These are phyloP conservation scores for Clarireedia paspali DNA, from an alignment of 2,329 filamentous ascomycete species.

Conservation along the genomic window DNA sequence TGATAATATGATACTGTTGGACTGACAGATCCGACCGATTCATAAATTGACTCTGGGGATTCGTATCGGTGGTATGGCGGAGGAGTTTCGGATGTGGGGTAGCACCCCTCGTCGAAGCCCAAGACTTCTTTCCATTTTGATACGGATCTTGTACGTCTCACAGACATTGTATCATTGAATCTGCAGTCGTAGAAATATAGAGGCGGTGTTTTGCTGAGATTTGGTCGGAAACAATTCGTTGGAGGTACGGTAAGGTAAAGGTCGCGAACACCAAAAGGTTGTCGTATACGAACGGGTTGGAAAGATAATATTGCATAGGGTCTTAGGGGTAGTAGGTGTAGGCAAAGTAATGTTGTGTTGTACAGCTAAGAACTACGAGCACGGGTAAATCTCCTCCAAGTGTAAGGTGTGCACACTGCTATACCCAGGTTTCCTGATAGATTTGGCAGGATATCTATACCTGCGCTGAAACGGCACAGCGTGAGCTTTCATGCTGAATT, in stretches of 20 bases:
- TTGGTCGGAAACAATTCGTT: neutral
- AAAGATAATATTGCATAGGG: neutral
- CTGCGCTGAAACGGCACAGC: constrained; percentile 8
- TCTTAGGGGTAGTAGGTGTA: neutral
- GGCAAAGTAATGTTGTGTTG: neutral
- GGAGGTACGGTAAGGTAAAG: neutral
- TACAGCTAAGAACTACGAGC: neutral
- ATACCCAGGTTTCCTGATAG: neutral
- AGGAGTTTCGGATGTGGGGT: constrained; percentile 7
- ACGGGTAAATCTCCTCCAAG: neutral
- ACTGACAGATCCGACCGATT: constrained; percentile 7
- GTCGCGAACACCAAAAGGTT: neutral
- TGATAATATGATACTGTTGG: constrained; percentile 9
- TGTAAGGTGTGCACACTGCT: neutral
- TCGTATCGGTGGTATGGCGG: constrained; percentile 9
- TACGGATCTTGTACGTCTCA: constrained; percentile 19
- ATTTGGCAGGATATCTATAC: neutral
- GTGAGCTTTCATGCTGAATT: constrained; percentile 4
- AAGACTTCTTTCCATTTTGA: constrained; percentile 27
- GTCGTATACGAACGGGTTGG: constrained; percentile 1
- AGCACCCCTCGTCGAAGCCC: constrained; percentile 23
- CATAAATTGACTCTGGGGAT: constrained; percentile 8
- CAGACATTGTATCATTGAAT: constrained; percentile 7
- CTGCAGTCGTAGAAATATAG: neutral
- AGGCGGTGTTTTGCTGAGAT: neutral